phyloP scores from a whole-genome alignment of 495 filamentous ascomycete genomes.

The Lindgomyces ingoldianus region DNA sequence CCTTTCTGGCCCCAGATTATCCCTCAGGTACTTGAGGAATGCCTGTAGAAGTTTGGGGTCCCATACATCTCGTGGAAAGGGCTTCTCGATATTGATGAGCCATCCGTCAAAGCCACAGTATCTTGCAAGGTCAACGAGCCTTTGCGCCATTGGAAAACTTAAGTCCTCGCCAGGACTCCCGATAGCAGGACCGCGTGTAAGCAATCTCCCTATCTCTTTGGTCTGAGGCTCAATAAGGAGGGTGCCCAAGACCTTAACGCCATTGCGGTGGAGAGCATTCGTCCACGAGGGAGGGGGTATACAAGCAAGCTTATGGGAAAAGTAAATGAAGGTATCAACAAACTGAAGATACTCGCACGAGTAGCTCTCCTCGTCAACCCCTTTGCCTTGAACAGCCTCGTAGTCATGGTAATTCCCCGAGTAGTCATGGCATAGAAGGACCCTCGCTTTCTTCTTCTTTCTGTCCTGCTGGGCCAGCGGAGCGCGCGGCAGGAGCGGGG shows the following conservation, averaged over 20 bases:
- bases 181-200: conserved; percentile 19
- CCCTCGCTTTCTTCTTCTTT: conserved; percentile 22
- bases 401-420: conserved; percentile 50
- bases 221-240: conserved; percentile 47
- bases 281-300: conserved; percentile 52
- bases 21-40: conserved; percentile 43
- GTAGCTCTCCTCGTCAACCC: conserved; percentile 38
- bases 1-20: conserved; percentile 34
- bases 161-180: conserved; percentile 9
- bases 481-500: conserved; percentile 43
- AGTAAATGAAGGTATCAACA: conserved; percentile 50
- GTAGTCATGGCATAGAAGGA: conserved; percentile 50
- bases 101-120: conserved; percentile 53
- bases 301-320: conserved; percentile 50
- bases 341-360: conserved; percentile 49
- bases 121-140: conserved; percentile 45
- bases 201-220: conserved; percentile 39
- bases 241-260: conserved; percentile 49
- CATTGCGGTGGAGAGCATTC: conserved; percentile 51
- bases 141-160: conserved; percentile 43
- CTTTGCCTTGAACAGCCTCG: conserved; percentile 40
- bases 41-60: conserved; percentile 34
- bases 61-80: conserved; percentile 41
- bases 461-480: not conserved
- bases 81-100: conserved; percentile 51